Conservation (phyloP, 2,329 filamentous ascomycete species). For the Pseudocercospora pini-densiflorae region DNA sequence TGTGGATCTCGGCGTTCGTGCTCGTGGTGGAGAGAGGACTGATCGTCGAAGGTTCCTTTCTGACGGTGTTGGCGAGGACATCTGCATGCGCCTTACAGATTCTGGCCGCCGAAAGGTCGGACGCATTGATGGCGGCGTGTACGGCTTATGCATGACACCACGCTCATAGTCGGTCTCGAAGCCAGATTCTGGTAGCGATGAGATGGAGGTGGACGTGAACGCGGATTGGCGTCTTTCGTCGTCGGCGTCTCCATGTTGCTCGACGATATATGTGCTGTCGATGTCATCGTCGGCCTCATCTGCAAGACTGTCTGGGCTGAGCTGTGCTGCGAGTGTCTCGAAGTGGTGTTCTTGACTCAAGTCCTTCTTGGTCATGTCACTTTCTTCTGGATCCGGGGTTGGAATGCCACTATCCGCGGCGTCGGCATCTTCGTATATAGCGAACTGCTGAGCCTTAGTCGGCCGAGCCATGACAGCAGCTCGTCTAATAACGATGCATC, state of each 20-base stretch:
- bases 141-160: slow-evolving; percentile 42
- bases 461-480: slow-evolving; percentile 55
- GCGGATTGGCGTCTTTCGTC: slow-evolving; percentile 32
- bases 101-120: slow-evolving; percentile 72
- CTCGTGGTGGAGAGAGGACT: slow-evolving; percentile 45
- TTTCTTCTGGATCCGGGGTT: slow-evolving; percentile 2
- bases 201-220: slow-evolving; percentile 38
- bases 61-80: slow-evolving; percentile 68
- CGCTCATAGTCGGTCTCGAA: slow-evolving; percentile 35
- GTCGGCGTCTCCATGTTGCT: slow-evolving; percentile 17
- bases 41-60: slow-evolving; percentile 48
- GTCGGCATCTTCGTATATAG: slow-evolving; percentile 25
- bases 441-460: slow-evolving; percentile 38
- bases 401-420: slow-evolving; percentile 14
- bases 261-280: slow-evolving; percentile 10
- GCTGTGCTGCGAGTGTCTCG: not conserved
- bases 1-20: slow-evolving; percentile 50
- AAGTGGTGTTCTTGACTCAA: not conserved
- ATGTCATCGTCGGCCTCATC: slow-evolving; percentile 11
- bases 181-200: slow-evolving; percentile 39
- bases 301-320: not conserved
- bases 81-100: slow-evolving; percentile 71
- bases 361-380: not conserved
- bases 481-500: slow-evolving; percentile 9
- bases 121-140: slow-evolving; percentile 63